Base-by-base conservation (phyloP, 2,329 filamentous ascomycete genomes). In the Cercospora nicotianae region DNA sequence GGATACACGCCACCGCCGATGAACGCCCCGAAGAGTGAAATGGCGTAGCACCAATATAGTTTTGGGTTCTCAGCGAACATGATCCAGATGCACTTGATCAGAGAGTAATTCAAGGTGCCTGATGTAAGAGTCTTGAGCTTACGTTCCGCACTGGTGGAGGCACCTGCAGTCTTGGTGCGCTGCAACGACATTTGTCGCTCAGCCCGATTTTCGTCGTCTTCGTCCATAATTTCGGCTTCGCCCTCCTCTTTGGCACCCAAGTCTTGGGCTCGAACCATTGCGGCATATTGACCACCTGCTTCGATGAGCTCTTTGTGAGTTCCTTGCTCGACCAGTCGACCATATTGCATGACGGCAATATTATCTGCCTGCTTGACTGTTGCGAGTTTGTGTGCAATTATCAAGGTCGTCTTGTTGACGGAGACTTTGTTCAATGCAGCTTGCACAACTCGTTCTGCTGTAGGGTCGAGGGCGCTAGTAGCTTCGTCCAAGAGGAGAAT, bases 211-310 rank as follows among this genome's bases (percentile, higher is more conserved):
- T 65, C 57, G 8, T 55, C 65, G 7, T 76, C 69, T 53, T 78
- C 74, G 36, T 72, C 68, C 13, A 74, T 74, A 36, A 78, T 72
- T n/a, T 72, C 69, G 20, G 61, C 66, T 55, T 71, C 71, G 45
- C 63, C 71, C 30, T 64, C 55, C 45, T 60, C 63, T 60, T 67
- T 74, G 48, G 65, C 68, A 23, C 79, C 81, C 4, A 86, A 79
- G 68, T 84, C 81, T 74, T 86, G 84, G 16, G 82, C 80, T 20
- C 76, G 77, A 3, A 86, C 83, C 36, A 84, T 75, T 2, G 75
- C 74, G 3, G 80, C 77, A 68, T 83, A 84, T 0, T 75, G 68
- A 2, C 81, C 81, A 31, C 79, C 73, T 30, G 67, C 70, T 4
- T 74, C 75, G 33, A 84, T 70, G 3, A 84, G 73, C 12, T 79